Evolutionary conservation across 768 basidiomycete species (phyloP), one percentile per base, ranked within the genome.

Genomic region (Mycena floridula): DNA sequence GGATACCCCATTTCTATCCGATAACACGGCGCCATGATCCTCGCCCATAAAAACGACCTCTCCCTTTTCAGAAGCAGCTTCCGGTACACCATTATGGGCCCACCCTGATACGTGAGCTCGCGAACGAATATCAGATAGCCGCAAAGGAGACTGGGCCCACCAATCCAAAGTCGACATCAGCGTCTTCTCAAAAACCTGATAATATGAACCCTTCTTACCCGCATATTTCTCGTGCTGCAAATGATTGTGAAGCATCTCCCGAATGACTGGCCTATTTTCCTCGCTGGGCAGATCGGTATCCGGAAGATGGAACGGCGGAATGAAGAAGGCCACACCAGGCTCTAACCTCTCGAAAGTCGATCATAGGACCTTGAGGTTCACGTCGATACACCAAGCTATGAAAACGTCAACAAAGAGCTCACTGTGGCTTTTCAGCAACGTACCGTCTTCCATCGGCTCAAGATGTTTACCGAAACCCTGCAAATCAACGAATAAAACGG

Each of bases 171-270:
- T n/a, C n/a, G n/a, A n/a, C n/a, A n/a, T n/a, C n/a, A n/a, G n/a
- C n/a, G n/a, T n/a, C n/a, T n/a, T n/a, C n/a, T n/a, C n/a, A n/a
- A n/a, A n/a, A n/a, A n/a, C n/a, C n/a, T n/a, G n/a, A n/a, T n/a
- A n/a, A n/a, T n/a, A n/a, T n/a, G n/a, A n/a, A n/a, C n/a, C n/a
- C n/a, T n/a, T n/a, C 42, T 13, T 25, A 48, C 47, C 28, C 15
- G 35, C 21, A 22, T 37, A 48, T 32, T 48, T 48, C 24, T 48
- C 47, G 11, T 21, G 18, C 42, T 48, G 47, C 21, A 48, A 43
- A 27, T 48, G 47, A 15, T 44, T 44, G 36, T 48, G 43, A n/a
- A 48, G 32, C 25, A 25, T 11, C n/a, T 48, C 47, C 5, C 25
- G 12, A 7, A 42, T 5, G 21, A 35, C 30, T 2, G 42, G 22